These are phyloP conservation scores for Metarhizium anisopliae DNA, from an alignment of 2,329 filamentous ascomycete genomes.

Conservation along the genomic window DNA sequence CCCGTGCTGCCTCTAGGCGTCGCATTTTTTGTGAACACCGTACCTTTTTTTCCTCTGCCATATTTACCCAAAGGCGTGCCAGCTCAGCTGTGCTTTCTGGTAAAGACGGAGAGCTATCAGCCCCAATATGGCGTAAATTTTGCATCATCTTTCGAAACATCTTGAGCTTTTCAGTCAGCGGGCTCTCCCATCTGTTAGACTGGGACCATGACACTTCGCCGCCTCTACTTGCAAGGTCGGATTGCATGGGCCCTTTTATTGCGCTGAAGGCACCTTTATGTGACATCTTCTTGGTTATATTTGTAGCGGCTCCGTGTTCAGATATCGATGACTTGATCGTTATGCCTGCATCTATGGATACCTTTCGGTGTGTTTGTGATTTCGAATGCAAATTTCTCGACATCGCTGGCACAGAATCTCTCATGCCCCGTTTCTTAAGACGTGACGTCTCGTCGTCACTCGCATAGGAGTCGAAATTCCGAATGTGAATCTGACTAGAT, in stretches of 20 bases:
- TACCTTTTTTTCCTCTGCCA: slow-evolving; percentile 17
- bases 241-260: neutral
- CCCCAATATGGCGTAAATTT: slow-evolving; percentile 26
- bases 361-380: neutral
- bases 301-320: neutral
- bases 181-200: slow-evolving; percentile 30
- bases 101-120: slow-evolving; percentile 27
- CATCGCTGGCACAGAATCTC: neutral
- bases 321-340: neutral
- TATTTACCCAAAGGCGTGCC: slow-evolving; percentile 21
- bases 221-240: neutral
- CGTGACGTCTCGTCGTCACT: neutral
- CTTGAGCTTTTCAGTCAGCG: slow-evolving; percentile 22
- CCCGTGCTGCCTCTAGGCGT: slow-evolving; percentile 12
- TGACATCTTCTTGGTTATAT: neutral
- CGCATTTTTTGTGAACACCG: slow-evolving; percentile 17
- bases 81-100: slow-evolving; percentile 25
- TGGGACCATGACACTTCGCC: slow-evolving; percentile 26
- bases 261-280: slow-evolving; percentile 2
- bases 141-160: slow-evolving; percentile 25
- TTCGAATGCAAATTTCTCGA: neutral
- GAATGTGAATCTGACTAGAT: neutral
- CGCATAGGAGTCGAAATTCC: neutral
- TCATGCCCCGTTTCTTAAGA: neutral
- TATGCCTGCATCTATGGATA: neutral